These are phyloP conservation scores for Aspergillus cristatus DNA, from an alignment of 495 filamentous ascomycete species.

Conservation along the genomic window DNA sequence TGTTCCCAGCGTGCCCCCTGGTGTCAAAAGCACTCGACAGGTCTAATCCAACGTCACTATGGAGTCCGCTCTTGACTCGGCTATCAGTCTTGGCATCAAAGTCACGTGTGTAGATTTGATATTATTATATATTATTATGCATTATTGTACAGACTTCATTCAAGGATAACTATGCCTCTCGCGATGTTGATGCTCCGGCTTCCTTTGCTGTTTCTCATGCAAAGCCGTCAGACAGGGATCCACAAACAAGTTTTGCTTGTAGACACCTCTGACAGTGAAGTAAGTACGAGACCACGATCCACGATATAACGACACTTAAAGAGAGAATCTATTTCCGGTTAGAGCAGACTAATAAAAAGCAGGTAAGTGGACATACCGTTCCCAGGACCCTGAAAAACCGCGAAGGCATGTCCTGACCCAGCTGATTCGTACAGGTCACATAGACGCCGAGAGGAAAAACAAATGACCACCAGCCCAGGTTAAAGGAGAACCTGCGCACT, in stretches of 20 bases:
- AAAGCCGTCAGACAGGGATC: slow-evolving; percentile 45
- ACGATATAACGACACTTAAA: slow-evolving; percentile 37
- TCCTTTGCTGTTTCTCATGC: slow-evolving; percentile 4
- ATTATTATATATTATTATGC: too few relatives aligned
- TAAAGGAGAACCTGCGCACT: slow-evolving; percentile 48
- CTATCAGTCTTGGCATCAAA: too few relatives aligned
- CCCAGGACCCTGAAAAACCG: slow-evolving; percentile 45
- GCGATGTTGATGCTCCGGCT: background rate
- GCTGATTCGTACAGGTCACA: slow-evolving; percentile 35
- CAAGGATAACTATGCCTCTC: too few relatives aligned
- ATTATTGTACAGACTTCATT: too few relatives aligned
- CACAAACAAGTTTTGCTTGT: slow-evolving; percentile 38
- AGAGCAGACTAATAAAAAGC: background rate
- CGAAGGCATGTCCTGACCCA: slow-evolving; percentile 43
- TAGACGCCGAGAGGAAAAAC: slow-evolving; percentile 54
- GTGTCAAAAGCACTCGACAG: too few relatives aligned
- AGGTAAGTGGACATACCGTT: slow-evolving; percentile 22
- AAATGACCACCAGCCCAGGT: slow-evolving; percentile 62
- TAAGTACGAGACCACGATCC: slow-evolving; percentile 38
- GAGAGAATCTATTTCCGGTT: slow-evolving; percentile 35
- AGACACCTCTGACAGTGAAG: slow-evolving; percentile 33
- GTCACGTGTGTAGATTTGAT: too few relatives aligned
- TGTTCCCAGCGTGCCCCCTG: too few relatives aligned
- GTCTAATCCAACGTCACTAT: too few relatives aligned
- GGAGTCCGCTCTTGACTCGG: too few relatives aligned